Evolutionary conservation across 2,329 filamentous ascomycete genomes (phyloP).

Genomic region (Exophiala xenobiotica): DNA sequence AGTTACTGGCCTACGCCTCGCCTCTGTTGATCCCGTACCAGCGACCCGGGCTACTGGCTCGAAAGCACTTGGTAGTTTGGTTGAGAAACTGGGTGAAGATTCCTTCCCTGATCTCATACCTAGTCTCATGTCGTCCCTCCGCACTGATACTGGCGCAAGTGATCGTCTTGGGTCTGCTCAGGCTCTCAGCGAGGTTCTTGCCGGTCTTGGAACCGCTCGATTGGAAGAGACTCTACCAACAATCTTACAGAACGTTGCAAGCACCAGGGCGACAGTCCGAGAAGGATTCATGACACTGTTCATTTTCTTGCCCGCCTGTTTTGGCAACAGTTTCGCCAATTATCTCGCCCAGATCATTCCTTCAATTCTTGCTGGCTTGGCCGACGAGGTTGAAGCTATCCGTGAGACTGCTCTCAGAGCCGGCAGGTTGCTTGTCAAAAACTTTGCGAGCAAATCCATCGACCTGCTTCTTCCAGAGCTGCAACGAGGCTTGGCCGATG

Average conservation of each 20-base stretch:
- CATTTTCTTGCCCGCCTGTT: conserved; percentile 98
- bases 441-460: conserved; percentile 92
- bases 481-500: conserved; percentile 93
- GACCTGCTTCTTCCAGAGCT: conserved; percentile 92
- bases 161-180: conserved; percentile 95
- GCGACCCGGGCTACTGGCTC: conserved; percentile 95
- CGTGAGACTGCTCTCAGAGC: conserved; percentile 94
- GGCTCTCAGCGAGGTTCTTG: conserved; percentile 92
- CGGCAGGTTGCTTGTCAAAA: conserved; percentile 92
- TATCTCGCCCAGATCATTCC: conserved; percentile 96
- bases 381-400: conserved; percentile 94
- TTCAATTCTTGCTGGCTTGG: conserved; percentile 87
- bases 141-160: conserved; percentile 93
- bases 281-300: conserved; percentile 99
- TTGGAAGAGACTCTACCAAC: conserved; percentile 95
- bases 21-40: conserved; percentile 91
- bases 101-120: conserved; percentile 95
- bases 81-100: conserved; percentile 97
- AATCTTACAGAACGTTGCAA: conserved; percentile 93
- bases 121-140: conserved; percentile 94
- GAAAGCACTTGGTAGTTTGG: conserved; percentile 90
- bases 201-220: conserved; percentile 85
- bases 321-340: conserved; percentile 96
- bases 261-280: conserved; percentile 81
- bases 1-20: conserved; percentile 82